phyloP scores from a whole-genome alignment of 768 basidiomycete species.

The Boletus rubroflammeus region DNA sequence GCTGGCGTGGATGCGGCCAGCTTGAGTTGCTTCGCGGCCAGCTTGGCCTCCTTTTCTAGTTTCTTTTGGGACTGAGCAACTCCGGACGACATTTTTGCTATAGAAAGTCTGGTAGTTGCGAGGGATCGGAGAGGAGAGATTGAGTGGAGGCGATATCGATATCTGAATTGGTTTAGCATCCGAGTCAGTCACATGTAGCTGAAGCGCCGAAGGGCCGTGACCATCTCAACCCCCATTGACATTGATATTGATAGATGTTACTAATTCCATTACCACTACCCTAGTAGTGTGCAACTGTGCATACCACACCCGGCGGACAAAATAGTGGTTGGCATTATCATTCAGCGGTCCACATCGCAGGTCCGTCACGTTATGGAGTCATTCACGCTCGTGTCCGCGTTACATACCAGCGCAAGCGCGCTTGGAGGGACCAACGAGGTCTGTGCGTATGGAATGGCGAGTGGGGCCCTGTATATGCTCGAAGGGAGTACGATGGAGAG shows the following conservation, averaged over 20 bases:
- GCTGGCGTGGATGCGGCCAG: conserved; percentile 35
- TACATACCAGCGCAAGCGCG: neutral
- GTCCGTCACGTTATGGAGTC: too few species aligned
- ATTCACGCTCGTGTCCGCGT: too few species aligned
- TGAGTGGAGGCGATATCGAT: conserved; percentile 18
- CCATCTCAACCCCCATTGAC: too few species aligned
- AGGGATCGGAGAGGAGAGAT: conserved; percentile 1
- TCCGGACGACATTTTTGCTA: conserved; percentile 9
- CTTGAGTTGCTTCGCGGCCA: conserved; percentile 60
- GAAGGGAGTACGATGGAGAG: neutral
- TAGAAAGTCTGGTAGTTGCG: neutral
- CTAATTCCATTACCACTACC: too few species aligned
- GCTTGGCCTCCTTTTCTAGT: conserved; percentile 73
- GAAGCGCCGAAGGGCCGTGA: too few species aligned
- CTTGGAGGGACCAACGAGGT: neutral
- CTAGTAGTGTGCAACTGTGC: too few species aligned
- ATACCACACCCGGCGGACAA: too few species aligned
- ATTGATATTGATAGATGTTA: too few species aligned
- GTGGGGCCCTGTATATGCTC: neutral
- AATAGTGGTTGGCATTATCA: too few species aligned
- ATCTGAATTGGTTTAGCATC: conserved; percentile 14
- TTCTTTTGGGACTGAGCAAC: conserved; percentile 41
- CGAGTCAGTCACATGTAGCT: too few species aligned
- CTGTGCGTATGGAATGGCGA: neutral
- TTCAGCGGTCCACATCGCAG: too few species aligned